These are phyloP conservation scores for Striga hermonthica DNA, from an alignment of 305 asterid genomes.

Conservation along the genomic window DNA sequence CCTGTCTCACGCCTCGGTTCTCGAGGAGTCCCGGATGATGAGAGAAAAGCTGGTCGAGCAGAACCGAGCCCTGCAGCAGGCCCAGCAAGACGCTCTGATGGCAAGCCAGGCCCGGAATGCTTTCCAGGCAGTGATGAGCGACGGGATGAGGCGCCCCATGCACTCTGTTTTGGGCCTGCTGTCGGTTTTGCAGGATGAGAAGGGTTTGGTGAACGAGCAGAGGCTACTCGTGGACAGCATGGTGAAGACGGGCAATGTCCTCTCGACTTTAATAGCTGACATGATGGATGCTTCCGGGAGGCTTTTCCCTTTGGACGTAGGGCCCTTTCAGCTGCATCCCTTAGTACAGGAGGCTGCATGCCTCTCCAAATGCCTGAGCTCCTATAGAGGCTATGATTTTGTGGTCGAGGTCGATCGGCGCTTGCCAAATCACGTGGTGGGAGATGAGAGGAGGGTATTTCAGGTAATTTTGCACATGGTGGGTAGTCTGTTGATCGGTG, in stretches of 20 bases:
- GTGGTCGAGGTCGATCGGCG: constrained; percentile 62
- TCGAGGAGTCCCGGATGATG: constrained; percentile 92
- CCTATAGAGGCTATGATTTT: constrained; percentile 57
- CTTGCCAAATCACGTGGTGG: constrained; percentile 76
- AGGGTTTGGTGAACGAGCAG: constrained; percentile 52
- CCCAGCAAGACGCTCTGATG: constrained; percentile 77
- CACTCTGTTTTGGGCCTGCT: constrained; percentile 87
- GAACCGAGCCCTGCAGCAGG: constrained; percentile 80
- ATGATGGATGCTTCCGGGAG: constrained; percentile 73
- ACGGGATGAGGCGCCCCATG: constrained; percentile 91
- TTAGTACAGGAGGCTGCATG: constrained; percentile 82
- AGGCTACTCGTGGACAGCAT: constrained; percentile 70
- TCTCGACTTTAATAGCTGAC: constrained; percentile 72
- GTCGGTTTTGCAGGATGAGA: constrained; percentile 76
- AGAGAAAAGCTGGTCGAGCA: constrained; percentile 76
- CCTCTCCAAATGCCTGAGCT: constrained; percentile 75
- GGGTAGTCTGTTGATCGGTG: constrained; percentile 60
- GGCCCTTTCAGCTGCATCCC: constrained; percentile 61
- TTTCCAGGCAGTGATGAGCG: constrained; percentile 89
- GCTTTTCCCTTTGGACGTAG: constrained; percentile 62
- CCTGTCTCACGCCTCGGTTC: constrained; percentile 91
- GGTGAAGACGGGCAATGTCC: constrained; percentile 76
- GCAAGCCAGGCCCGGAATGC: constrained; percentile 91
- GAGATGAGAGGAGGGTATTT: constrained; percentile 85
- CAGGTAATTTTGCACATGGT: constrained; percentile 94